Evolutionary conservation across 192 early-diverging fungal species (phyloP).

Genomic region (Coemansia sp.): DNA sequence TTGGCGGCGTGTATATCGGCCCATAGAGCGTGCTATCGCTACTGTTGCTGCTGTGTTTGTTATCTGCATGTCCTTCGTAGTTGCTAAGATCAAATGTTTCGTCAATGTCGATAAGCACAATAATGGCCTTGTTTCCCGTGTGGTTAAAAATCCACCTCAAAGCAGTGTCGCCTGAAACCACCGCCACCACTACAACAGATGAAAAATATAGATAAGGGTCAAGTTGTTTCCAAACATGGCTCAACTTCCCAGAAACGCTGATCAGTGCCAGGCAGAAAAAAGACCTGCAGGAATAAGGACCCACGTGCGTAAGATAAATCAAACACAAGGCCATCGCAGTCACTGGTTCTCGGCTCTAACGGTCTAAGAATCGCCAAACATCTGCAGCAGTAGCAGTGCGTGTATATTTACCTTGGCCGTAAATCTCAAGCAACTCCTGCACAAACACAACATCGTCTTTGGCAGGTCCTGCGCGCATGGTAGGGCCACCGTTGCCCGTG

Average conservation of each 20-base stretch:
- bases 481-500: slow-evolving; percentile 26
- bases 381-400: not conserved
- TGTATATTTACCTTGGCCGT: slow-evolving; percentile 44
- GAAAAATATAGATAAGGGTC: not conserved
- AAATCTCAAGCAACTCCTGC: slow-evolving; percentile 56
- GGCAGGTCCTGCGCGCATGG: slow-evolving; percentile 43
- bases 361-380: not conserved
- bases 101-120: slow-evolving; percentile 57
- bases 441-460: slow-evolving; percentile 56
- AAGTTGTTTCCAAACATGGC: not conserved
- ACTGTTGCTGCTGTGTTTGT: slow-evolving; percentile 17
- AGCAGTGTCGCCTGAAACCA: slow-evolving; percentile 53
- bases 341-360: not conserved
- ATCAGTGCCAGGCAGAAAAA: not conserved
- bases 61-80: slow-evolving; percentile 13
- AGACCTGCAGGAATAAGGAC: not conserved
- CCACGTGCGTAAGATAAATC: not conserved
- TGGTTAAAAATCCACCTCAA: slow-evolving; percentile 53
- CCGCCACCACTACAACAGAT: slow-evolving; percentile 50
- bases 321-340: not conserved
- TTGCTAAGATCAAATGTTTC: slow-evolving; percentile 38
- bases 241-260: not conserved
- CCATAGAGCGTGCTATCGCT: slow-evolving; percentile 26
- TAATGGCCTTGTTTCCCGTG: slow-evolving; percentile 40
- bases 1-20: slow-evolving; percentile 47